Percentiles rank a stretch among this genome's conserved stretches.
Evolutionary conservation across 23 red algal species (phyloP).

Genomic region (Cyanidioschyzon merolae): DNA sequence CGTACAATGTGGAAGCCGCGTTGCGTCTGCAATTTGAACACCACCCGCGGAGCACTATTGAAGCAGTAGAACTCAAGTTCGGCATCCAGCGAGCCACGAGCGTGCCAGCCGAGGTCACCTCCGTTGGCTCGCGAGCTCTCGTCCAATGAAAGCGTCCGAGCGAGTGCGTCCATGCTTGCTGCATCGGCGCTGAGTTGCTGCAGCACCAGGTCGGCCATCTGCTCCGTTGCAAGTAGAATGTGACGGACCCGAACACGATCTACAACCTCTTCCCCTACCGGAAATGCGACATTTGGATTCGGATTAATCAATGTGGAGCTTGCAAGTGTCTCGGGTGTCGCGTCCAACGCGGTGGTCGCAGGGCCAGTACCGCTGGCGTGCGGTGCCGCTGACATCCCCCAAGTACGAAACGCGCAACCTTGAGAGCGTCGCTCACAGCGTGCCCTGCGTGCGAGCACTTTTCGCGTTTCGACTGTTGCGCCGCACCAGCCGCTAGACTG

Average conservation of each 20-base stretch:
- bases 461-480: too few relatives aligned
- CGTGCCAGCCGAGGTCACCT: slow-evolving; percentile 68
- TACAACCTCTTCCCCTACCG: slow-evolving; percentile 21
- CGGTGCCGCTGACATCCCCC: too few relatives aligned
- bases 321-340: too few relatives aligned
- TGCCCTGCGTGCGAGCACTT: too few relatives aligned
- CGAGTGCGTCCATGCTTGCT: slow-evolving; percentile 33
- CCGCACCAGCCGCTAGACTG: too few relatives aligned
- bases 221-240: slow-evolving; percentile 44
- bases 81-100: slow-evolving; percentile 23
- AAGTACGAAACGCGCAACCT: too few relatives aligned
- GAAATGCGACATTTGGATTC: slow-evolving; percentile 10
- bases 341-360: too few relatives aligned
- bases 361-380: too few relatives aligned
- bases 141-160: slow-evolving; percentile 52
- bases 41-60: not conserved
- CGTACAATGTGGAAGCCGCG: slow-evolving; percentile 62
- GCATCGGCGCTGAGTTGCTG: slow-evolving; percentile 24
- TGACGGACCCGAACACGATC: slow-evolving; percentile 67
- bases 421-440: too few relatives aligned
- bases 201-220: slow-evolving; percentile 48
- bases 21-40: not conserved
- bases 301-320: not conserved
- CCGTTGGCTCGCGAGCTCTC: slow-evolving; percentile 26
- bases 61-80: slow-evolving; percentile 8